A percentile compares a stretch with the other conserved stretches of the same genome.
phyloP scores from a whole-genome alignment of 257 asterid species.

The Hygrophila difformis region DNA sequence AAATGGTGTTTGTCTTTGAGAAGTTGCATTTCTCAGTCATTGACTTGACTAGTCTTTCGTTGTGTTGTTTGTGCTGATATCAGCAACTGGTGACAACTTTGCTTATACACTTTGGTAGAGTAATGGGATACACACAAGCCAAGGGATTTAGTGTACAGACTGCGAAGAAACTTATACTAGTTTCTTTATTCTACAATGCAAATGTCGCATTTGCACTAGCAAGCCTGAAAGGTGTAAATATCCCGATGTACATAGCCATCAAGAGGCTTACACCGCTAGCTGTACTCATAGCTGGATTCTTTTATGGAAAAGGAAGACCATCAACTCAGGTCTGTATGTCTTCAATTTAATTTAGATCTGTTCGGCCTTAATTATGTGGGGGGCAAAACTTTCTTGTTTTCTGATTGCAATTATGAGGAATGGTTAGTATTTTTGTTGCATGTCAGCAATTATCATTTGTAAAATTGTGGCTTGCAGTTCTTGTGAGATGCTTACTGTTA shows the following conservation, averaged over 20 bases:
- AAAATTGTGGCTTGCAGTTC: background rate
- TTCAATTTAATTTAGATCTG: background rate
- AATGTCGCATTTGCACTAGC: conserved; percentile 98
- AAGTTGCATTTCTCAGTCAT: background rate
- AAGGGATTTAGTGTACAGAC: conserved; percentile 57
- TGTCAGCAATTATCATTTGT: no score
- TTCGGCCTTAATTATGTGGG: no score
- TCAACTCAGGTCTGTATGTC: conserved; percentile 59
- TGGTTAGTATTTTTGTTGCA: no score
- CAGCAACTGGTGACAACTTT: conserved; percentile 87
- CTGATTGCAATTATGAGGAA: no score
- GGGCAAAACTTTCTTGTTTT: no score
- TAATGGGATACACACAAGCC: conserved; percentile 67
- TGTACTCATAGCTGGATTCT: conserved; percentile 84
- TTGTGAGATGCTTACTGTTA: background rate
- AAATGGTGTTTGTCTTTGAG: background rate
- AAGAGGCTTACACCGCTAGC: conserved; percentile 98
- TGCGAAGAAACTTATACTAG: conserved; percentile 69
- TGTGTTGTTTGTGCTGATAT: conserved; percentile 26
- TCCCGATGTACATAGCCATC: conserved; percentile 98
- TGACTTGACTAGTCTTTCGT: conserved; percentile 29
- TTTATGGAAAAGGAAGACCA: conserved; percentile 81
- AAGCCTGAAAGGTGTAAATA: conserved; percentile 95
- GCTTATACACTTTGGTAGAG: conserved; percentile 80
- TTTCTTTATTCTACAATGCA: conserved; percentile 93